Evolutionary conservation across 2,329 filamentous ascomycete genomes (phyloP), one percentile per base, ranked within the genome.

Genomic region (Fusarium sp.): DNA sequence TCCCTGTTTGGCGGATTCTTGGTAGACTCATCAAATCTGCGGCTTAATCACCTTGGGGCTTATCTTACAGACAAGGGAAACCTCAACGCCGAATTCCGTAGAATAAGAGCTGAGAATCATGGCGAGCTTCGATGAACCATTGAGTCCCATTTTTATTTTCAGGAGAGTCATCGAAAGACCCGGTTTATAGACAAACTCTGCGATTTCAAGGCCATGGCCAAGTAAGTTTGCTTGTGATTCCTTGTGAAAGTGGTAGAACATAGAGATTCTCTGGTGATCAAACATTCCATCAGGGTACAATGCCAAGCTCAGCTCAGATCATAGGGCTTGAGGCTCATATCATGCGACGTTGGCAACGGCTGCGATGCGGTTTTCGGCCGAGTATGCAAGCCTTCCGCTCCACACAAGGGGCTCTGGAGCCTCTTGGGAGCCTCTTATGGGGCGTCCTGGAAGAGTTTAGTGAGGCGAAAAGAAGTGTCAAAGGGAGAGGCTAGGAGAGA

Each of bases 1-100:
- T 24, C 48, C 48, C 38, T 47, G 41, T 33, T 35, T 48, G 39
- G 28, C 28, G 52, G 54, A 22, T 58, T 33, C 33, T 14, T 48
- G 38, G 24, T 20, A 47, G 44, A 38, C 56, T 48, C 28, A 36
- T 65, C 17, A 45, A 36, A 31, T 52, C 51, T 52, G 69, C 68
- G 69, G 64, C 60, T 63, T 64, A 75, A 54, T 45, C 39, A 63
- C 48, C 45, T n/a, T 69, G 60, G 72, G 68, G 72, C 72, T 70
- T n/a, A 45, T 60, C 41, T 36, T 44, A 36, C 48, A 33, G 62
- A 51, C 39, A 45, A 38, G 51, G 64, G 57, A 58, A 36, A 59
- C 55, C 15, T 45, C 60, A 66, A 66, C 45, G 55, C 72, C 64
- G 72, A 75, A 62, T 22, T 36, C 61, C 66, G 59, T 31, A 28